Conservation (phyloP, 2,329 filamentous ascomycete species). For the Fusarium devonianum region DNA sequence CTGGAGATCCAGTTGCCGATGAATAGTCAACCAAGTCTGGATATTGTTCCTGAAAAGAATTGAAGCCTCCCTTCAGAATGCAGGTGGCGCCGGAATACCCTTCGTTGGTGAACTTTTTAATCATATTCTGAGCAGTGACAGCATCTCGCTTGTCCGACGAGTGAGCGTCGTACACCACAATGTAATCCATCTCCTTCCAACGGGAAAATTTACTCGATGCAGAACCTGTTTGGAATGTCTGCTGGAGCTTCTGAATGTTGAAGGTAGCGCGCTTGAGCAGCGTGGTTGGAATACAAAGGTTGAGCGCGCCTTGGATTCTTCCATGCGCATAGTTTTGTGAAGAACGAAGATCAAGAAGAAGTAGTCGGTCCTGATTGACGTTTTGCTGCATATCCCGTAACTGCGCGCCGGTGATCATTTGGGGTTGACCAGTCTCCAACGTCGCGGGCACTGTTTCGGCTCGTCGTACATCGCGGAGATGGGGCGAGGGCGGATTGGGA, state of each 20-base stretch:
- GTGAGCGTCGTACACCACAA: conserved; percentile 86
- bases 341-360: conserved; percentile 87
- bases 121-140: conserved; percentile 79
- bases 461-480: conserved; percentile 36
- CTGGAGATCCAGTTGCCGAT: conserved; percentile 47
- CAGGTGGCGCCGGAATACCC: conserved; percentile 77
- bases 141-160: conserved; percentile 84
- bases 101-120: conserved; percentile 91
- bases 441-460: conserved; percentile 63
- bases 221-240: conserved; percentile 78
- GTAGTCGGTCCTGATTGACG: conserved; percentile 52
- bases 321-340: conserved; percentile 81
- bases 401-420: conserved; percentile 61
- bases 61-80: conserved; percentile 84
- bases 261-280: conserved; percentile 90
- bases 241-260: conserved; percentile 84
- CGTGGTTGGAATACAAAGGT: conserved; percentile 94
- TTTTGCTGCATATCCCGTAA: conserved; percentile 64
- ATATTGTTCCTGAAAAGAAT: conserved; percentile 72
- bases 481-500: conserved; percentile 49
- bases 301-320: conserved; percentile 81
- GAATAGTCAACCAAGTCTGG: conserved; percentile 68
- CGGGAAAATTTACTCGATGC: conserved; percentile 76
- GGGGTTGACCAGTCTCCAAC: conserved; percentile 55
- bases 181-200: conserved; percentile 77